Evolutionary conservation across 495 filamentous ascomycete genomes (phyloP), one percentile per base, ranked within the genome.

Genomic region (Penicillium mononematosum): DNA sequence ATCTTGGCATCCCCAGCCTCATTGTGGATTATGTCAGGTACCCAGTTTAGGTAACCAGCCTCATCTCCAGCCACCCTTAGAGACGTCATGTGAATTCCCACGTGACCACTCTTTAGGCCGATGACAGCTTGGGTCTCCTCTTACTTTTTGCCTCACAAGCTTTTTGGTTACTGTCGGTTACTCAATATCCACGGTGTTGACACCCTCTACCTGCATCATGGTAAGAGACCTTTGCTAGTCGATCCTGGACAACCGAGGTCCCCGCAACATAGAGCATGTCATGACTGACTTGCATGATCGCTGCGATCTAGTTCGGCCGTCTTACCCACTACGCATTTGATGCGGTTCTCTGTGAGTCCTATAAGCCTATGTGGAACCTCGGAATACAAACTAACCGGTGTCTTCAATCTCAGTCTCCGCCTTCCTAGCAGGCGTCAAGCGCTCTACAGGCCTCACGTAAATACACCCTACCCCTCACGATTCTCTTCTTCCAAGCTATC

Each of bases 401-500:
- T 17, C 17, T 44, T 43, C 31, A 29, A 42, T 24, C 34, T 41
- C 64, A 94, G 89, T 98, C 74, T 98, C 94, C 45, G 88, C 94
- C 55, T 92, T 97, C 68, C 88, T 98, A 44, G 94, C 94, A 19
- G 94, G 94, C 63, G 89, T 98, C 77, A 91, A 94, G 74, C 90
- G 94, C 45, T 96, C 91, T 53, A 98, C 94, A 39, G 94, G 94
- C 67, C 81, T 98, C 70, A 96, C 94, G 94, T 98, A 93, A 81
- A 88, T 86, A 65, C 51, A 44, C 53, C 59, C 57, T 53, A 54
- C 38, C 53, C 51, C 42, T 48, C 25, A 61, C 43, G 45, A 53
- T 25, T 56, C 43, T 25, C 45, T 50, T 53, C 41, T 43, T 47
- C 17, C 29, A 11, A 32, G 14, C 44, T 44, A 4, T 29, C 7